Evolutionary conservation across 2,329 filamentous ascomycete species (phyloP), one percentile per base, ranked within the genome.

Genomic region (Thermomyces lanuginosus): DNA sequence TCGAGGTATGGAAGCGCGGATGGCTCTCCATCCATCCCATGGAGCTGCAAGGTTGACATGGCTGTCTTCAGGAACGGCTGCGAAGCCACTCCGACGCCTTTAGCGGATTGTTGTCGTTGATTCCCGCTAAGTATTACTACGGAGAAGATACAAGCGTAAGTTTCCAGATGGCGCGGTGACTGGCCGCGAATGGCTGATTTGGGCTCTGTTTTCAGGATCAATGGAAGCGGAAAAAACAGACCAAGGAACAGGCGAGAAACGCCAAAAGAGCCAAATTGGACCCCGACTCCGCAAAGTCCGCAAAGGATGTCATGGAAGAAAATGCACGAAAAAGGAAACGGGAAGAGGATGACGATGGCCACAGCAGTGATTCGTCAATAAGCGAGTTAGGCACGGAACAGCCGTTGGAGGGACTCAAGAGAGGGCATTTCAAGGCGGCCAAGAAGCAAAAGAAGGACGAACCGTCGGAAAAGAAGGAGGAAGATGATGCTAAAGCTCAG

Each of bases 221-320:
- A 74, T 92, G 83, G 82, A 73, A 75, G 51, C 76, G 76, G 48
- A 92, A 89, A 59, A 95, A 95, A 62, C 84, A 95, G 58, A 86
- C 82, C 26, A 92, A 92, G 51, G 78, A 82, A 52, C 69, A 92
- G 53, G 80, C 80, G 33, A 71, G 72, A 35, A 74, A 77, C 39
- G 79, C 82, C 30, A 83, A 83, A 58, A 69, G 76, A 47, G 81
- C 78, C 33, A 95, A 93, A 58, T 67, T 95, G 21, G 81, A 95
- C 44, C 84, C 89, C 14, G 81, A 86, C 39, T 83, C 82, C 45
- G 74, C 76, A 38, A 89, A 91, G 61, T 89, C 73, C 38, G 86
- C 83, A 34, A 86, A 92, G 51, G 84, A 95, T 52, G 72, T 93
- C 35, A 76, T 92, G 71, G 82, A 91, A 40, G 84, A 92, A 47